These are phyloP conservation scores for Puccinia polysora DNA, from an alignment of 1,284 basidiomycete species.

Conservation along the genomic window DNA sequence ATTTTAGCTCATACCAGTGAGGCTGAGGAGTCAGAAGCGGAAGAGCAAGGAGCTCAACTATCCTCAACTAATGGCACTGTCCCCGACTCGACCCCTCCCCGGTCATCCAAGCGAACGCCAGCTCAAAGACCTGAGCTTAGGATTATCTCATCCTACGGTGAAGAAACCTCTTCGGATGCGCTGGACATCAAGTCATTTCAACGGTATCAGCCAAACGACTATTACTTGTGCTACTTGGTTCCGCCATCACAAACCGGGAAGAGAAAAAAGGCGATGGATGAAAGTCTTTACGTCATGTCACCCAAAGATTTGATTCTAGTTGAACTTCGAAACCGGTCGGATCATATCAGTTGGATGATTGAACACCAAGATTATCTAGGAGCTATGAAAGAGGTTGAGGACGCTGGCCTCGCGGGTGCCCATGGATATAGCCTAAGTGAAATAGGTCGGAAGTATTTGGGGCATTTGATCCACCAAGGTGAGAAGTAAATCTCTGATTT, in stretches of 20 bases:
- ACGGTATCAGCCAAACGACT: slow-evolving; percentile 87
- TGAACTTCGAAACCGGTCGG: slow-evolving; percentile 74
- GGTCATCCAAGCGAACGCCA: slow-evolving; percentile 58
- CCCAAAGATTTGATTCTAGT: slow-evolving; percentile 82
- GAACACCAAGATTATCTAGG: slow-evolving; percentile 80
- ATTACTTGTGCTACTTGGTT: slow-evolving; percentile 59
- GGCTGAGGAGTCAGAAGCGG: slow-evolving; percentile 11
- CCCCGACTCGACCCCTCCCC: slow-evolving; percentile 63
- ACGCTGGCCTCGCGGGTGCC: slow-evolving; percentile 55
- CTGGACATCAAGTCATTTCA: slow-evolving; percentile 73
- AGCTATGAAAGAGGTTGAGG: slow-evolving; percentile 76
- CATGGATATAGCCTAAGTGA: slow-evolving; percentile 50
- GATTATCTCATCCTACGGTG: slow-evolving; percentile 79
- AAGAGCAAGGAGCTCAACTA: slow-evolving; percentile 69
- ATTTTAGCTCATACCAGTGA: slow-evolving; percentile 40
- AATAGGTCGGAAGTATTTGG: slow-evolving; percentile 39
- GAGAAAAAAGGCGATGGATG: slow-evolving; percentile 34
- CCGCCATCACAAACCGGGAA: slow-evolving; percentile 12
- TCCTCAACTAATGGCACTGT: slow-evolving; percentile 57
- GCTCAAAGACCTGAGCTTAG: slow-evolving; percentile 71
- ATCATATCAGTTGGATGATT: slow-evolving; percentile 89
- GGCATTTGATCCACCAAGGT: slow-evolving; percentile 36
- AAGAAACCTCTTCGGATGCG: slow-evolving; percentile 82
- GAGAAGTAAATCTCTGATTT: background rate
- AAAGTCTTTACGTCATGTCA: slow-evolving; percentile 71